phyloP scores from a whole-genome alignment of 2,329 filamentous ascomycete genomes.

The Metarhizium sp. region DNA sequence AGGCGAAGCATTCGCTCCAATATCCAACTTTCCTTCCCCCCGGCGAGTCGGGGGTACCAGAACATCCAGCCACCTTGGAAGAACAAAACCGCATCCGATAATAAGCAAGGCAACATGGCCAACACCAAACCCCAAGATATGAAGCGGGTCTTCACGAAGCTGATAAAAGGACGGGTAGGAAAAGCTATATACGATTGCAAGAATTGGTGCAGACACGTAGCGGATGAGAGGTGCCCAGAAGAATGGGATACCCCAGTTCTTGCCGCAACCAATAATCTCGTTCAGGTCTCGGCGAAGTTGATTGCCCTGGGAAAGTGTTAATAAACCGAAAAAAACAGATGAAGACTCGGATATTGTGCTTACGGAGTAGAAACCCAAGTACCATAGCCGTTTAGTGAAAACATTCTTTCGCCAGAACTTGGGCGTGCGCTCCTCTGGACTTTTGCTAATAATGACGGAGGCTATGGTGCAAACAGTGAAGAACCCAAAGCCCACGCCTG shows the following conservation, averaged over 20 bases:
- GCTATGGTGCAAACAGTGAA: slow-evolving; percentile 32
- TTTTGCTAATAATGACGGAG: slow-evolving; percentile 30
- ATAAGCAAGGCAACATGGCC: slow-evolving; percentile 36
- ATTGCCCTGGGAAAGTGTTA: slow-evolving; percentile 31
- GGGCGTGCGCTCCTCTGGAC: slow-evolving; percentile 30
- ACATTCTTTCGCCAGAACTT: slow-evolving; percentile 30
- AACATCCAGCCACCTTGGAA: slow-evolving; percentile 44
- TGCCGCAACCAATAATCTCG: slow-evolving; percentile 39
- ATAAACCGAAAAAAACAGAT: background rate
- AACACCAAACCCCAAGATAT: slow-evolving; percentile 39
- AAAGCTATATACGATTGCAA: slow-evolving; percentile 43
- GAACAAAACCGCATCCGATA: slow-evolving; percentile 36
- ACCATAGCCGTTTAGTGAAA: slow-evolving; percentile 37
- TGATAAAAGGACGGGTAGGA: slow-evolving; percentile 40
- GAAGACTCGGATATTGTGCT: slow-evolving; percentile 10
- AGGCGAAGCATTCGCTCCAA: slow-evolving; percentile 10
- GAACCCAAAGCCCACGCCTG: slow-evolving; percentile 42
- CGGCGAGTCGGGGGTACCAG: slow-evolving; percentile 38
- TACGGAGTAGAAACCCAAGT: slow-evolving; percentile 47
- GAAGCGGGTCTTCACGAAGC: slow-evolving; percentile 38
- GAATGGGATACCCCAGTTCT: slow-evolving; percentile 45
- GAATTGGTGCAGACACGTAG: slow-evolving; percentile 38
- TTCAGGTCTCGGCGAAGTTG: slow-evolving; percentile 48
- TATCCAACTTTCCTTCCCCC: slow-evolving; percentile 31
- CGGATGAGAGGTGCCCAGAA: slow-evolving; percentile 42